phyloP scores from a whole-genome alignment of 75 land plant species.

The Pinus tabuliformis region DNA sequence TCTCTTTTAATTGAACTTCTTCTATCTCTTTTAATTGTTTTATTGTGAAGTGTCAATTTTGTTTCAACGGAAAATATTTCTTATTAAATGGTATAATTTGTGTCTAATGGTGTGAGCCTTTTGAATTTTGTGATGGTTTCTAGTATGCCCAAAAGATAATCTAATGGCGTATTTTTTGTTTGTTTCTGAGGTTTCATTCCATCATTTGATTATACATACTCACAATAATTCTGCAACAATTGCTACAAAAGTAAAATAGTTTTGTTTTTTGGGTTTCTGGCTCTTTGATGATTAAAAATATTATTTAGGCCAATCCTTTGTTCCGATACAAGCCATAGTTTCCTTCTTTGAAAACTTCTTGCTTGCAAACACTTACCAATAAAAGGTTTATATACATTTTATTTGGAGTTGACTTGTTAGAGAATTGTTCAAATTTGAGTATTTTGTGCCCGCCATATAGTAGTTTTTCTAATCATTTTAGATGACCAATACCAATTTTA shows the following conservation, averaged over 20 bases:
- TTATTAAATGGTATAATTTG: background rate
- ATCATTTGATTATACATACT: background rate
- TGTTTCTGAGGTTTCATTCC: background rate
- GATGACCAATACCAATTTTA: too few species aligned
- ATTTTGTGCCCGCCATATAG: background rate
- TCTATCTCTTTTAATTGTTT: too few species aligned
- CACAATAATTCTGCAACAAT: background rate
- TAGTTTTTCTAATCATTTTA: too few species aligned
- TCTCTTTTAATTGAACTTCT: too few species aligned
- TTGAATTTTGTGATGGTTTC: background rate
- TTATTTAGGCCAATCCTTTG: conserved; percentile 78
- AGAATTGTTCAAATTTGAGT: background rate
- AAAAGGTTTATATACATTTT: conserved; percentile 46
- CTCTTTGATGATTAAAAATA: conserved; percentile 41
- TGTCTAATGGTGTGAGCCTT: background rate
- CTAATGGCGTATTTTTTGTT: background rate
- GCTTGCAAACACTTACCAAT: conserved; percentile 78
- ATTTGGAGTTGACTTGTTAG: background rate
- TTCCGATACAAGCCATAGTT: conserved; percentile 78
- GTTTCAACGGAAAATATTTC: background rate
- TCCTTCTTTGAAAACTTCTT: conserved; percentile 60
- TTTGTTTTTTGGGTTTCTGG: background rate
- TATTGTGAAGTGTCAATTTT: too few species aligned
- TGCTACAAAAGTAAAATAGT: background rate
- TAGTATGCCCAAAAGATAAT: too few species aligned